phyloP scores from a whole-genome alignment of 352 stramenopile genomes.

The Phytophthora tentaculata region DNA sequence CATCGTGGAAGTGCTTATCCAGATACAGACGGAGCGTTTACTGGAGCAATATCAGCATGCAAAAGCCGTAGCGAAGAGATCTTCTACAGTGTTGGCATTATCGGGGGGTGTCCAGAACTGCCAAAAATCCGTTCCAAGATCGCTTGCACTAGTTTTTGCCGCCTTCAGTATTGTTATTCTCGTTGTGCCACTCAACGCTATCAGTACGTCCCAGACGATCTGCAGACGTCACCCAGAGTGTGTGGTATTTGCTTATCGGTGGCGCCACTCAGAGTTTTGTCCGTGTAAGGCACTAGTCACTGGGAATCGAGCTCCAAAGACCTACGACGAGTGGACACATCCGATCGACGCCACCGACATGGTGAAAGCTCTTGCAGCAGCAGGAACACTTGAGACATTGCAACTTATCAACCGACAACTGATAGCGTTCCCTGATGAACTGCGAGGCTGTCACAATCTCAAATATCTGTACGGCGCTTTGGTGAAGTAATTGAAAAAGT shows the following conservation, averaged over 20 bases:
- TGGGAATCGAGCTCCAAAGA: constrained; percentile 24
- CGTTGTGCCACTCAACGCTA: constrained; percentile 7
- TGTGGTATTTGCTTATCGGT: constrained; percentile 37
- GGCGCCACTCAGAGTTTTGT: constrained; percentile 10
- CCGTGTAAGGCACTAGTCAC: constrained; percentile 41
- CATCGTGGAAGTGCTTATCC: constrained; percentile 34
- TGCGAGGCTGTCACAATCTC: constrained; percentile 35
- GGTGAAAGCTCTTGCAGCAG: constrained; percentile 21
- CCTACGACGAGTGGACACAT: constrained; percentile 37
- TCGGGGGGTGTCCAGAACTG: not conserved
- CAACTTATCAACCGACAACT: constrained; percentile 44
- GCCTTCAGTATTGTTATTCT: constrained; percentile 19
- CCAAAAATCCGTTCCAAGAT: constrained; percentile 1
- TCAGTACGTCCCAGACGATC: constrained; percentile 11
- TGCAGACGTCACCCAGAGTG: constrained; percentile 35
- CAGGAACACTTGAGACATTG: constrained; percentile 34
- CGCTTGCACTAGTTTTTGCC: constrained; percentile 12
- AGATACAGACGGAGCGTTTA: constrained; percentile 1
- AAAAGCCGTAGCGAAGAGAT: not conserved
- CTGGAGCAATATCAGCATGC: not conserved
- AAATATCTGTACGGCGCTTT: constrained; percentile 38
- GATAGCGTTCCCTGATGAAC: constrained; percentile 24
- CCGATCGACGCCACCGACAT: constrained; percentile 23
- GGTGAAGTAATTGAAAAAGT: too few relatives aligned
- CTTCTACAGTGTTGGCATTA: not conserved